Base-by-base conservation (phyloP, 202 grass and related monocot species). In the Carex arenaria region DNA sequence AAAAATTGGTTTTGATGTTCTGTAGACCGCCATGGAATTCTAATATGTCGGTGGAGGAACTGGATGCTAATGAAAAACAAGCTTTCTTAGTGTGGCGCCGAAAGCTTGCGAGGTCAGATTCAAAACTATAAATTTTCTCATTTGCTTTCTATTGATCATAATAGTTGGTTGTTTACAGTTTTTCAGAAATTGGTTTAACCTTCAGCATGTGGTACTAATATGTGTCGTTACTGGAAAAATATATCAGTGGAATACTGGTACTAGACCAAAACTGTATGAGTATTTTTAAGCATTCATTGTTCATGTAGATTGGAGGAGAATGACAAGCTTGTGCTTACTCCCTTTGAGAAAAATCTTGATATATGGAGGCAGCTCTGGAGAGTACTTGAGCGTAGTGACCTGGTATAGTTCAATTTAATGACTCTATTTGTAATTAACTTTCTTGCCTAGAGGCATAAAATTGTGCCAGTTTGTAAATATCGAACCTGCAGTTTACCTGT, bases 311-410 rank as follows among this genome's bases (percentile, higher is more conserved):
- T 98, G 54, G 92, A 98, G 83, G 95, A 94, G 80, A 98, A 98
- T 70, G 90, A 94, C 61, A 98, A 85, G 47, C 89, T 94, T 87
- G 82, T 98, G 7, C 89, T 98, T 64, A 98, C 95, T 73, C 95
- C 95, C 13, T 98, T 90, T 86, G 92, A 98, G 84, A 98, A 95
- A 86, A 95, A 98, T 51, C 84, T 98, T 89, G 95, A 93, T 66
- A 93, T 95, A 74, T 98, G 95, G 92, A 93, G 95, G 76, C 92
- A 98, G 80, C 92, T 98, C 14, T 98, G 92, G 95, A 91, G 90
- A 92, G 95, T 98, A 36, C 80, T 98, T 53, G 95, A 98, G 74
- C 91, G 90, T 63, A 95, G 95, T 87, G 92, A 98, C 80, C 80
- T 82, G 47, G 80, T 82, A 82, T 54, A 7, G 31, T 22, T 60